A percentile compares a stretch with the other conserved stretches of the same genome.
Conservation (phyloP, 2,329 filamentous ascomycete species). For the Pyrenochaeta sp. region DNA sequence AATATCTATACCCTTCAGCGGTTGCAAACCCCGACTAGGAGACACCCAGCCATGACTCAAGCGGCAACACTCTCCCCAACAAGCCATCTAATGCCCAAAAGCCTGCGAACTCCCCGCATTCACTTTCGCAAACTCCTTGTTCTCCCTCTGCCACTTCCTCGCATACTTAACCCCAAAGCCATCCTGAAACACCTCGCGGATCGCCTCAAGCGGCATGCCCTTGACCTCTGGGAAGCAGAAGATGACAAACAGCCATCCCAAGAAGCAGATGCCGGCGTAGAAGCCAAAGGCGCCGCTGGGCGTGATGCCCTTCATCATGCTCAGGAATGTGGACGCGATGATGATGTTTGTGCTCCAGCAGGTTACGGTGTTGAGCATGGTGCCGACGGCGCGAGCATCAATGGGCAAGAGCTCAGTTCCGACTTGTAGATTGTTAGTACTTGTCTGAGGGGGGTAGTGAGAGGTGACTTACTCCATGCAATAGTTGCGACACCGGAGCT, state of each 20-base stretch:
- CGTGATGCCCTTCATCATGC: constrained; percentile 50
- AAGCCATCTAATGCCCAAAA: constrained; percentile 26
- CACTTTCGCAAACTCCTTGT: constrained; percentile 43
- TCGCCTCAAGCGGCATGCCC: constrained; percentile 46
- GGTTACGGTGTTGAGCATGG: constrained; percentile 43
- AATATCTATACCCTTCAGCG: no score
- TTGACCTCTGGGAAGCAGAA: constrained; percentile 49
- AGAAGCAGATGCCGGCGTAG: constrained; percentile 46
- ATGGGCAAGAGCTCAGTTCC: constrained; percentile 47
- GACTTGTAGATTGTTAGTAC: constrained; percentile 12
- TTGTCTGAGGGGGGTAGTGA: no score
- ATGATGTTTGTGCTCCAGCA: constrained; percentile 47
- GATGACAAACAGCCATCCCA: constrained; percentile 46
- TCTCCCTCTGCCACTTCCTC: constrained; percentile 46
- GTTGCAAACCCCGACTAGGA: no score
- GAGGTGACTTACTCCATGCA: no score
- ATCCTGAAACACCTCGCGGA: constrained; percentile 45
- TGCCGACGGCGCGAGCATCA: constrained; percentile 48
- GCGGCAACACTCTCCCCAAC: background rate
- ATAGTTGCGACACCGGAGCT: constrained; percentile 43
- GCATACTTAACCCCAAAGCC: constrained; percentile 47
- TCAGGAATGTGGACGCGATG: constrained; percentile 49
- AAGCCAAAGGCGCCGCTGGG: constrained; percentile 49
- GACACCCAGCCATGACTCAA: no score
- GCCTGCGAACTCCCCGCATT: constrained; percentile 27